Evolutionary conservation across 2,329 filamentous ascomycete genomes (phyloP).

Genomic region (Periconia sp.): DNA sequence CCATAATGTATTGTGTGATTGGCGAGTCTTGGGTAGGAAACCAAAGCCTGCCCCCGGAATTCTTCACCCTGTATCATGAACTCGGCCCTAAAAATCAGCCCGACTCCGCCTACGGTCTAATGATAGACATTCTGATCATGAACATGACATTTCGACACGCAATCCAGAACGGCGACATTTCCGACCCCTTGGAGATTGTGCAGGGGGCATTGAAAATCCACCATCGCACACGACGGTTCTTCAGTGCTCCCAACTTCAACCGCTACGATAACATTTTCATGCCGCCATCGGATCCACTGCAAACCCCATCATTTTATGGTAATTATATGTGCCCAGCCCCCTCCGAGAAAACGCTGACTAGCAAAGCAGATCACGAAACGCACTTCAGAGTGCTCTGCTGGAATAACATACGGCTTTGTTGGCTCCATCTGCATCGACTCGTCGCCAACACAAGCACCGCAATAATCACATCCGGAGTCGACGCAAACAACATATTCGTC

Average conservation of each 20-base stretch:
- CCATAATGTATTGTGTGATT: slow-evolving; percentile 21
- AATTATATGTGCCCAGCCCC: background rate
- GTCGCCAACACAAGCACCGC: slow-evolving; percentile 18
- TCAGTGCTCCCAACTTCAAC: slow-evolving; percentile 10
- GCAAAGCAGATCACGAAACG: background rate
- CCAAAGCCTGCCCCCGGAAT: slow-evolving; percentile 18
- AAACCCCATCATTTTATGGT: background rate
- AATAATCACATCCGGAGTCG: background rate
- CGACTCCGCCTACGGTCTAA: slow-evolving; percentile 10
- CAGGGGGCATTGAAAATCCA: background rate
- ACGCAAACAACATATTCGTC: background rate
- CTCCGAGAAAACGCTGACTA: background rate
- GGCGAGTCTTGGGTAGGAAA: slow-evolving; percentile 31
- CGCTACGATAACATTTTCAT: slow-evolving; percentile 19
- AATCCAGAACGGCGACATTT: background rate
- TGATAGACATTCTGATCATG: background rate
- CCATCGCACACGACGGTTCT: background rate
- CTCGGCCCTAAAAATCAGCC: slow-evolving; percentile 9
- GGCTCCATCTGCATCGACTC: slow-evolving; percentile 25
- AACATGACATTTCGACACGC: background rate
- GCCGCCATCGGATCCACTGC: background rate
- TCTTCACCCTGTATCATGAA: slow-evolving; percentile 14
- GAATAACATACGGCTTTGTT: slow-evolving; percentile 2
- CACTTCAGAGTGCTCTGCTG: background rate
- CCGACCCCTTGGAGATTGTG: background rate